Base-by-base conservation (phyloP, 2,329 filamentous ascomycete genomes). In the Didymella sp. region DNA sequence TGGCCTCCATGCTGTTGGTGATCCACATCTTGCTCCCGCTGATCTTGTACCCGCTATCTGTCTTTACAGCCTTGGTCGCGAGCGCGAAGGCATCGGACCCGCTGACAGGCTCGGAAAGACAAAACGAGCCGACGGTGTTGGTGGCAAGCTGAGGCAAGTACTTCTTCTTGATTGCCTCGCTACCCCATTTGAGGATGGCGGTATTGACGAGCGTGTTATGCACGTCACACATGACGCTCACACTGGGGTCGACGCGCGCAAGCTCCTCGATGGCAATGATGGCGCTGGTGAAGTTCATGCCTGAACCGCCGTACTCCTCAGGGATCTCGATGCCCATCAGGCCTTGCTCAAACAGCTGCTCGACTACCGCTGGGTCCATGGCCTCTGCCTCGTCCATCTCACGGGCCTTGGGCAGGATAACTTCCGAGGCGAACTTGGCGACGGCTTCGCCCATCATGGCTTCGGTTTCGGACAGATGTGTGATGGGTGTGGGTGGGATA, bases 1-100 rank as follows among this genome's bases (percentile, higher is more conserved):
- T 87, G 19, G 95, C 90, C 80, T 99, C 95, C 81, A 94, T 88
- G 47, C 90, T 89, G 84, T 99, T 99, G 62, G 95, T 99, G 79
- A 99, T 99, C 95, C 95, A 99, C 95, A 99, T 99, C 86, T 99
- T 99, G 77, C 87, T 88, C 46, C 95, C 95, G 59, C 87, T 90
- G 77, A 99, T 90, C 78, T 84, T 88, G 82, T 94, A 99, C 30
- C 94, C 92, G 63, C 87, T 85, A 21, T 87, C 83, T 0, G 91
- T 95, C 82, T 93, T 91, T 56, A 86, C 88, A 40, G 95, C 95
- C 77, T 91, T 93, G 55, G 95, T 98, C 66, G 92, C 89, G 63
- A 99, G 84, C 1, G 96, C 96, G 73, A 99, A 99, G 37, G 95
- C 95, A 74, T 99, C 95, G 0, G 92, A 96, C 21, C 95, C 95